A percentile compares a stretch with the other conserved stretches of the same genome.
Evolutionary conservation across 2,329 filamentous ascomycete genomes (phyloP).

Genomic region (Colletotrichum sojae): DNA sequence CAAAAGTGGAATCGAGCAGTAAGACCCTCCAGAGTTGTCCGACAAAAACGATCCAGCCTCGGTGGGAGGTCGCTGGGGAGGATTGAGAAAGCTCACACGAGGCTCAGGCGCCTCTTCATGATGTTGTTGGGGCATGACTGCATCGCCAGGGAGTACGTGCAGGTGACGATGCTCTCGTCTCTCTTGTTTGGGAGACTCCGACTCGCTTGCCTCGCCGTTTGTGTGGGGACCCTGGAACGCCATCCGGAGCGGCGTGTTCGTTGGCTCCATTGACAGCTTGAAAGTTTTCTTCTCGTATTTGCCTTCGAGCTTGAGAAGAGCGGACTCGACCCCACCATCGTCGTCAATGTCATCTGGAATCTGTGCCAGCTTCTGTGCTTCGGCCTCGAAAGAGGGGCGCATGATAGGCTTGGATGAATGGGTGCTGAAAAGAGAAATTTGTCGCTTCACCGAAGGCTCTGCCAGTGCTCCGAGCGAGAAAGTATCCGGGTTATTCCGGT

Average conservation of each 20-base stretch:
- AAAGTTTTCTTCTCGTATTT: constrained; percentile 75
- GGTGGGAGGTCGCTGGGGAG: constrained; percentile 47
- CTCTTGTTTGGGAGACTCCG: constrained; percentile 52
- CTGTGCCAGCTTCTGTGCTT: constrained; percentile 87
- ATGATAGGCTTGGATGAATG: constrained; percentile 74
- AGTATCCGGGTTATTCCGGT: constrained; percentile 55
- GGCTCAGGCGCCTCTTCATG: constrained; percentile 38
- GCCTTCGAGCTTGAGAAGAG: constrained; percentile 91
- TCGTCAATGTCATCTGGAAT: constrained; percentile 86
- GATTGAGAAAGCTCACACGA: constrained; percentile 45
- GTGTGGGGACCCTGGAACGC: constrained; percentile 22
- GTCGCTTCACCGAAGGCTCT: constrained; percentile 59
- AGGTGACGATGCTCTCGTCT: constrained; percentile 62
- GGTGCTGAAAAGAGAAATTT: constrained; percentile 71
- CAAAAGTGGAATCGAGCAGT: constrained; percentile 82
- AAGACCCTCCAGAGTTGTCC: constrained; percentile 79
- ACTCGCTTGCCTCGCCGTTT: constrained; percentile 36
- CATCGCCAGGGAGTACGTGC: constrained; percentile 56
- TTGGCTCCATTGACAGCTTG: constrained; percentile 58
- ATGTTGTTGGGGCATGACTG: constrained; percentile 47
- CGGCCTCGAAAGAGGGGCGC: constrained; percentile 86
- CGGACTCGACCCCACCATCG: constrained; percentile 93
- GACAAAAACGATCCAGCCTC: constrained; percentile 66
- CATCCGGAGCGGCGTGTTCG: constrained; percentile 44
- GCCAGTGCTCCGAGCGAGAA: constrained; percentile 74